Conservation (phyloP, 2,329 filamentous ascomycete species). For the Cytospora paraplurivora region DNA sequence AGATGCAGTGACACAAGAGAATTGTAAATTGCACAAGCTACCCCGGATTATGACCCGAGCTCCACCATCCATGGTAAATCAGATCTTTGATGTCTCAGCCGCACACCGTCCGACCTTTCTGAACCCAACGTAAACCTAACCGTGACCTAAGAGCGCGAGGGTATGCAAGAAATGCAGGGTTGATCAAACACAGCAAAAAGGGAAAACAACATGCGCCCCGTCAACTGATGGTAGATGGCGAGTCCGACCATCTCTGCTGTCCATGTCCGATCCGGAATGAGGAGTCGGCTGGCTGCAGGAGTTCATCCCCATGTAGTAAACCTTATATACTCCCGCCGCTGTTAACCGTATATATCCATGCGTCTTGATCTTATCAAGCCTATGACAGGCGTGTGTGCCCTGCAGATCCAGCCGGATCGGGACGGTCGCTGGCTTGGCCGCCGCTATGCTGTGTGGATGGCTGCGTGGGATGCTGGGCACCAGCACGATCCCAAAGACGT, state of each 20-base stretch:
- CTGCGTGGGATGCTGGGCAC: neutral
- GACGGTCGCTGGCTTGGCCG: neutral
- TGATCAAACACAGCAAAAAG: neutral
- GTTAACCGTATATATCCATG: neutral
- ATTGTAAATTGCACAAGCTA: neutral
- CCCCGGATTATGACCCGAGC: neutral
- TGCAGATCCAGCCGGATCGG: neutral
- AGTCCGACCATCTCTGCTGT: neutral
- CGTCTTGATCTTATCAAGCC: too few species aligned
- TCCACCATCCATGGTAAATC: neutral
- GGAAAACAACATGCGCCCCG: neutral
- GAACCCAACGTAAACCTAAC: neutral
- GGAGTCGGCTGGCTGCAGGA: neutral
- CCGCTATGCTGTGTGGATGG: neutral
- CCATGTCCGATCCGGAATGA: neutral
- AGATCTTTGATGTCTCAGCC: neutral
- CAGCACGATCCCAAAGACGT: constrained; percentile 15
- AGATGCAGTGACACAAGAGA: neutral
- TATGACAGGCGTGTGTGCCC: neutral
- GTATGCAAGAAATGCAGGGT: neutral
- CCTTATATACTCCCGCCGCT: neutral
- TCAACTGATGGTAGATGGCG: neutral
- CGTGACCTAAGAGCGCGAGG: neutral
- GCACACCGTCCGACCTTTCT: neutral
- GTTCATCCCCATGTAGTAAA: neutral